These are phyloP conservation scores for Allium cepa DNA, from an alignment of 106 monocot species.

Conservation along the genomic window DNA sequence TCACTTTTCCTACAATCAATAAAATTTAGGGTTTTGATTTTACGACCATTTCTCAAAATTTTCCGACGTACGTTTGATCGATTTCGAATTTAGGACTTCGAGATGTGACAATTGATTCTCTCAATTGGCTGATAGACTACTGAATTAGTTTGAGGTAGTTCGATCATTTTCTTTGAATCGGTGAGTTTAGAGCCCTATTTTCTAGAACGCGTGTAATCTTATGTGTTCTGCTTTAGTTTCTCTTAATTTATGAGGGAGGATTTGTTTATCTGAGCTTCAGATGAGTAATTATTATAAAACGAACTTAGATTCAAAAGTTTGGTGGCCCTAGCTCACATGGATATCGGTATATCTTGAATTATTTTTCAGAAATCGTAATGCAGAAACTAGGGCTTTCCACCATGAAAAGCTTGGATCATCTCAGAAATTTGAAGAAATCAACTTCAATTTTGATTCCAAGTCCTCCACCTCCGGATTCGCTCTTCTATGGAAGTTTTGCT, in stretches of 20 bases:
- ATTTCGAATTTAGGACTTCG: not conserved
- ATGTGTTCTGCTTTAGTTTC: no score
- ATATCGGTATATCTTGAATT: no score
- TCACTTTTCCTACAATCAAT: no score
- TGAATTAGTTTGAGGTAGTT: no score
- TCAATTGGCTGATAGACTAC: no score
- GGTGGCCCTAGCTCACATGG: no score
- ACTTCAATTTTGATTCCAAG: slow-evolving; percentile 21
- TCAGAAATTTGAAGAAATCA: slow-evolving; percentile 42
- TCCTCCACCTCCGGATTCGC: slow-evolving; percentile 47
- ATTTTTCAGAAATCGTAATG: slow-evolving; percentile 26
- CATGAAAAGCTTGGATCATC: slow-evolving; percentile 58
- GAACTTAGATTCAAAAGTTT: no score
- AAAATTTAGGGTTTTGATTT: no score
- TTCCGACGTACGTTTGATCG: not conserved
- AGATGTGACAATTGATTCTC: not conserved
- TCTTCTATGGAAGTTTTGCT: slow-evolving; percentile 61
- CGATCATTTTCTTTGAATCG: not conserved
- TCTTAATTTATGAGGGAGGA: no score
- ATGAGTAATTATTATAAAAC: no score
- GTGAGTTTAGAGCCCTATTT: not conserved
- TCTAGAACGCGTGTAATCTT: no score
- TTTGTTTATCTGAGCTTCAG: no score
- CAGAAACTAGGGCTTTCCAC: slow-evolving; percentile 61
- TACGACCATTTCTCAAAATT: not conserved